Evolutionary conservation across 2,329 filamentous ascomycete genomes (phyloP), one percentile per base, ranked within the genome.

Genomic region (Aspergillus jensenii): DNA sequence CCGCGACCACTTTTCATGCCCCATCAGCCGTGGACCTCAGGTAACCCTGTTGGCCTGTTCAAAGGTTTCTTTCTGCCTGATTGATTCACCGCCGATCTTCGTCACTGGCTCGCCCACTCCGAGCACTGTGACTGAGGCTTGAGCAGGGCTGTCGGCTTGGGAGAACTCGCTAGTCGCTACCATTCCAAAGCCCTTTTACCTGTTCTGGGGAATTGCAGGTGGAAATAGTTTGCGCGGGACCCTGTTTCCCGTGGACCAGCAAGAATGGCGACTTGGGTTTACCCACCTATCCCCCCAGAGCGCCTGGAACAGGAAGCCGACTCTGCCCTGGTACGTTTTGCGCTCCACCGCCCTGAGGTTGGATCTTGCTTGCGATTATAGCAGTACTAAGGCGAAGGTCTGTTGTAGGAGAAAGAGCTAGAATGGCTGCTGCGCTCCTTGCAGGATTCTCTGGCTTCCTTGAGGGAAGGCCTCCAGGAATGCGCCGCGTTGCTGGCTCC

Each of bases 401-500:
- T 17, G 53, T 46, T 59, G 49, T 72, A 83, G 81, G 76, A 78
- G 53, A 78, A 76, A 60, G 87, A 89, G 74, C 79, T 89, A 37
- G 78, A 83, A 74, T 89, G 87, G 87, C 81, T 89, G 31, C 78
- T 89, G 19, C 73, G 76, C 17, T 81, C 85, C 41, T 76, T 89
- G 48, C 83, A 86, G 68, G 82, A 85, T 52, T 87, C 84, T 25
- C 77, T 89, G 51, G 78, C 78, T 53, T 82, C 84, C 15, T 75
- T 89, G 60, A 86, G 87, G 67, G 81, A 83, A 62, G 91, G 91
- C 59, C 84, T 98, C 3, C 87, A 95, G 72, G 92, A 97, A 76
- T 97, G 93, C 77, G 91, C 92, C 65, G 87, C 89, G 17, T 84
- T 98, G 23, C 86, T 99, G 31, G 89, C 91, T 7, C 92, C 93